Conservation (phyloP, 441 rosid species). For the Eutrema salsugineum region DNA sequence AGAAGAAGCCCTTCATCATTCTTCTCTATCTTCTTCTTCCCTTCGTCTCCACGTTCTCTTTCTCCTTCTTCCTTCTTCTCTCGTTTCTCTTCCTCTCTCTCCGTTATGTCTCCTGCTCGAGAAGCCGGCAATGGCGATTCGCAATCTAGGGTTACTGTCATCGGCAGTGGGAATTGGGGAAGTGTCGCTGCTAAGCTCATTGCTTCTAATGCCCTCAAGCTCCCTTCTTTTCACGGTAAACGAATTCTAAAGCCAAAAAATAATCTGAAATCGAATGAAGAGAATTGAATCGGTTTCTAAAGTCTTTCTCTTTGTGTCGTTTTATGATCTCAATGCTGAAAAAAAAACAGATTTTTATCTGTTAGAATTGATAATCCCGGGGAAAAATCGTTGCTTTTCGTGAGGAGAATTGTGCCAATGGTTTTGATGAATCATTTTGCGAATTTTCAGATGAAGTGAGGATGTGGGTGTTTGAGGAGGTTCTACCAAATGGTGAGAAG, state of each 20-base stretch:
- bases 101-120: slow-evolving; percentile 42
- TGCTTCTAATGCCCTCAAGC: slow-evolving; percentile 83
- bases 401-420: not conserved
- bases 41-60: not conserved
- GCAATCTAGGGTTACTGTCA: slow-evolving; percentile 73
- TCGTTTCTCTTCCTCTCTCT: slow-evolving; percentile 8
- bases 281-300: too few relatives aligned
- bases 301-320: too few relatives aligned
- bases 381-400: too few relatives aligned
- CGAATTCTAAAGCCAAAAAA: not conserved
- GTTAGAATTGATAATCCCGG: too few relatives aligned
- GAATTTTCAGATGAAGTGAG: slow-evolving; percentile 83
- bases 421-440: not conserved
- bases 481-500: slow-evolving; percentile 79
- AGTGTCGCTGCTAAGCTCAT: slow-evolving; percentile 97
- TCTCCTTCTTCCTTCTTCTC: not conserved
- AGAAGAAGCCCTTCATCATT: slow-evolving; percentile 21
- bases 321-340: too few relatives aligned
- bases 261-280: too few relatives aligned
- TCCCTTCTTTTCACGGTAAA: slow-evolving; percentile 73
- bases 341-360: too few relatives aligned
- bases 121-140: slow-evolving; percentile 1
- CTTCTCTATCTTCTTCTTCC: slow-evolving; percentile 23
- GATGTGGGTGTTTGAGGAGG: slow-evolving; percentile 98
- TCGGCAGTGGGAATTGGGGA: slow-evolving; percentile 99